Conservation (phyloP, 2,329 filamentous ascomycete species). For the Pseudogymnoascus sp. region DNA sequence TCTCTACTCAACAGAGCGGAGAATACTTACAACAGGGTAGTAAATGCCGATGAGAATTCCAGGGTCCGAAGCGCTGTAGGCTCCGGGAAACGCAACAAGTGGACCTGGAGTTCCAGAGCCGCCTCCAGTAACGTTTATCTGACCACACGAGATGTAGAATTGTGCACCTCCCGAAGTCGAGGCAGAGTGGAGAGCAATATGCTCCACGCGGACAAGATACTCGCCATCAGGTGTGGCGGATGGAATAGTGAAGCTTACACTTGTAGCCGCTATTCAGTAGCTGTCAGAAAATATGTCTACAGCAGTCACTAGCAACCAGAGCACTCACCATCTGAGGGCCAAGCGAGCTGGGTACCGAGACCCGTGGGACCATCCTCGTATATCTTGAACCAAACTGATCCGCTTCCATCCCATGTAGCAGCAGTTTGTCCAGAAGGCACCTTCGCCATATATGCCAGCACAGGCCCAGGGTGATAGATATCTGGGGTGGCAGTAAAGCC, state of each 20-base stretch:
- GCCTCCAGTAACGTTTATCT: slow-evolving; percentile 36
- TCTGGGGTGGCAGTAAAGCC: slow-evolving; percentile 21
- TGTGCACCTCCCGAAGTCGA: slow-evolving; percentile 16
- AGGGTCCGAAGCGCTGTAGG: slow-evolving; percentile 31
- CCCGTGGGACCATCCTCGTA: slow-evolving; percentile 20
- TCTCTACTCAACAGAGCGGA: not conserved
- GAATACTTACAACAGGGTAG: slow-evolving; percentile 28
- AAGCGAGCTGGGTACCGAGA: slow-evolving; percentile 18
- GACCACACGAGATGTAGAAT: slow-evolving; percentile 32
- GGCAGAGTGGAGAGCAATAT: slow-evolving; percentile 26
- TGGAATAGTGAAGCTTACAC: slow-evolving; percentile 31
- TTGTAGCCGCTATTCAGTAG: slow-evolving; percentile 9
- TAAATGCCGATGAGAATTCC: slow-evolving; percentile 31
- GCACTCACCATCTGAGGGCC: slow-evolving; percentile 22
- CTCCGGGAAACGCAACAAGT: slow-evolving; percentile 30
- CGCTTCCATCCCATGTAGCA: not conserved
- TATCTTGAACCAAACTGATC: slow-evolving; percentile 25
- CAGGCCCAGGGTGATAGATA: slow-evolving; percentile 25
- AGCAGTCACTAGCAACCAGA: not conserved
- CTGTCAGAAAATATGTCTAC: not conserved
- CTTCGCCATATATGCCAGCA: slow-evolving; percentile 18
- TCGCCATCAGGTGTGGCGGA: slow-evolving; percentile 31
- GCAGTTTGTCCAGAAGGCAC: not conserved
- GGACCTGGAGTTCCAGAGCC: slow-evolving; percentile 33
- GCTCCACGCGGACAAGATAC: slow-evolving; percentile 32